Conservation (phyloP, 2,329 filamentous ascomycete genomes). For the Celoporthe dispersa region DNA sequence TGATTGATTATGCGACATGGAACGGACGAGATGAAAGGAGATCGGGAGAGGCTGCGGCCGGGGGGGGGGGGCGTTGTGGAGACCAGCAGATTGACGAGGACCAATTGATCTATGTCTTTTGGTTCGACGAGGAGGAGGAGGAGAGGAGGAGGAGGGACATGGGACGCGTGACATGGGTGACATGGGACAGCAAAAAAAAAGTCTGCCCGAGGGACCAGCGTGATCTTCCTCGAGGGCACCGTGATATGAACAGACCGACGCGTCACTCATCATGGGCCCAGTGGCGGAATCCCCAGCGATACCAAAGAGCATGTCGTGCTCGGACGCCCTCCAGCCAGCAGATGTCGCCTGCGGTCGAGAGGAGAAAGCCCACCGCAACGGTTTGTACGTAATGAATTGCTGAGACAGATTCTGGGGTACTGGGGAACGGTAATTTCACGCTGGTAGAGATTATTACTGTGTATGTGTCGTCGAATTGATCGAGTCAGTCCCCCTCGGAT, state of each 20-base stretch:
- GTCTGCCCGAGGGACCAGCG: neutral
- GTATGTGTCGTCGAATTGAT: constrained; percentile 1
- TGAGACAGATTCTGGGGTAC: neutral
- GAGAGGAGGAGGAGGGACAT: neutral
- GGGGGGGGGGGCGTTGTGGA: neutral
- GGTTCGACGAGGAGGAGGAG: neutral
- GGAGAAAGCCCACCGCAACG: neutral
- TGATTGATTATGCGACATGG: neutral
- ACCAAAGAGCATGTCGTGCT: neutral
- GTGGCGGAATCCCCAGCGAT: neutral
- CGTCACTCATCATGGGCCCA: neutral
- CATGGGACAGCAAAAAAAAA: neutral
- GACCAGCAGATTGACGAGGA: neutral
- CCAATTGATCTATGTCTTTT: neutral
- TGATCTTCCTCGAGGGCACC: neutral
- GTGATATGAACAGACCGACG: neutral
- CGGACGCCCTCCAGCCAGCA: neutral
- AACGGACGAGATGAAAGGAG: neutral
- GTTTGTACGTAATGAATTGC: neutral
- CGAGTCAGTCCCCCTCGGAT: neutral
- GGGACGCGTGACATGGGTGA: neutral
- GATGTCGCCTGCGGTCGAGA: neutral
- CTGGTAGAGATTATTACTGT: neutral
- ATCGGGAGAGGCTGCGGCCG: constrained; percentile 1
- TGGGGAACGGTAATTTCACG: neutral